A percentile compares a stretch with the other conserved stretches of the same genome.
phyloP scores from a whole-genome alignment of 352 stramenopile species.

The Phytophthora foliorum region DNA sequence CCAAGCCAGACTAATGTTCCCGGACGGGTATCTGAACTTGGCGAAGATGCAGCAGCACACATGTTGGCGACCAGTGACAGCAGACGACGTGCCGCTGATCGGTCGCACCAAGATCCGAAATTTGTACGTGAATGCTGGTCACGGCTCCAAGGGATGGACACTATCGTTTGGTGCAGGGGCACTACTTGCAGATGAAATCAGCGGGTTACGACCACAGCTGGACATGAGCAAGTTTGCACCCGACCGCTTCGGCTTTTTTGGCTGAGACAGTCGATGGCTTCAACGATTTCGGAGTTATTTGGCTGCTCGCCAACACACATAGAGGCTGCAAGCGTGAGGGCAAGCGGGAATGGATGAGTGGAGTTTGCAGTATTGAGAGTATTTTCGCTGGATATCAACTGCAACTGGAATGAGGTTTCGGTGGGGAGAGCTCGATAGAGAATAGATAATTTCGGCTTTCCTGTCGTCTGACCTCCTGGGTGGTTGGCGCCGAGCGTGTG shows the following conservation, averaged over 20 bases:
- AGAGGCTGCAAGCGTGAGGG: conserved; percentile 28
- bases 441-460: conserved; percentile 37
- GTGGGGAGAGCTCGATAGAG: conserved; percentile 33
- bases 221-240: conserved; percentile 88
- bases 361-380: conserved; percentile 13
- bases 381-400: conserved; percentile 10
- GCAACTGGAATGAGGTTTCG: conserved; percentile 9
- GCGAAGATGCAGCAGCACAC: conserved; percentile 83
- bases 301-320: conserved; percentile 23
- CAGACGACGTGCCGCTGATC: conserved; percentile 86
- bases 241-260: conserved; percentile 82
- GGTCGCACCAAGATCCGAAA: conserved; percentile 85
- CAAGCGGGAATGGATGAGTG: conserved; percentile 17
- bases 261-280: conserved; percentile 33
- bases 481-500: conserved; percentile 10
- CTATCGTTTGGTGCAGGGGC: conserved; percentile 83
- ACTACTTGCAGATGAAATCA: conserved; percentile 86
- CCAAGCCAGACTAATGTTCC: conserved; percentile 84
- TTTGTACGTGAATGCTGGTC: conserved; percentile 87
- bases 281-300: conserved; percentile 29
- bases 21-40: conserved; percentile 84
- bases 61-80: conserved; percentile 85
- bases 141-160: conserved; percentile 89
- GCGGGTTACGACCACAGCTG: conserved; percentile 75
- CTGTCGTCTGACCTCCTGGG: not conserved